A percentile compares a stretch with the other conserved stretches of the same genome.
phyloP scores from a whole-genome alignment of 2,329 filamentous ascomycete species.

The Verticillium isaacii region DNA sequence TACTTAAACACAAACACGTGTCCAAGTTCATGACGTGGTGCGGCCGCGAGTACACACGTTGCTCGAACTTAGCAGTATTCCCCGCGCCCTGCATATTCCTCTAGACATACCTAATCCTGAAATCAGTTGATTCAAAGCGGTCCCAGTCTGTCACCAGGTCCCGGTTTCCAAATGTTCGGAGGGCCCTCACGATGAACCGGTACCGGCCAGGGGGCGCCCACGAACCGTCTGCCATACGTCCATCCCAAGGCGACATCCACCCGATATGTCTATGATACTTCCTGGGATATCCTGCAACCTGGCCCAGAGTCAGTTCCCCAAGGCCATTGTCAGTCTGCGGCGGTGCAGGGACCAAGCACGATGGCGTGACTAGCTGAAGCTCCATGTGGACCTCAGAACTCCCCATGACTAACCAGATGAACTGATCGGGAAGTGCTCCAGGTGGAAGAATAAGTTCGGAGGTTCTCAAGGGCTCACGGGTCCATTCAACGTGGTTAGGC shows the following conservation, averaged over 20 bases:
- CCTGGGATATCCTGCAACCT: constrained; percentile 3
- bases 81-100: not conserved
- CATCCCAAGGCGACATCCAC: constrained; percentile 32
- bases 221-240: constrained; percentile 37
- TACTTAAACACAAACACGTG: not conserved
- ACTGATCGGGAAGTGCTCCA: constrained; percentile 5
- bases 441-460: constrained; percentile 1
- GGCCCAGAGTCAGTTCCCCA: constrained; percentile 4
- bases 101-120: constrained; percentile 36
- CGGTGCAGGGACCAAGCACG: not conserved
- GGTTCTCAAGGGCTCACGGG: not conserved
- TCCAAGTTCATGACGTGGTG: not conserved
- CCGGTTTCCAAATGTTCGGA: constrained; percentile 12
- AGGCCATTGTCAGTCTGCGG: constrained; percentile 4
- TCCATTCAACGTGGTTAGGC: constrained; percentile 3
- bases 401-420: constrained; percentile 11
- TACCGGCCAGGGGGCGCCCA: constrained; percentile 46
- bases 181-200: constrained; percentile 28
- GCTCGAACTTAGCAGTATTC: not conserved
- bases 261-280: constrained; percentile 4
- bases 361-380: not conserved
- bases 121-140: constrained; percentile 30
- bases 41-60: not conserved
- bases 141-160: constrained; percentile 11
- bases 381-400: constrained; percentile 10